Evolutionary conservation across 2,329 filamentous ascomycete species (phyloP), one percentile per base, ranked within the genome.

Genomic region (Colletotrichum falcatum): DNA sequence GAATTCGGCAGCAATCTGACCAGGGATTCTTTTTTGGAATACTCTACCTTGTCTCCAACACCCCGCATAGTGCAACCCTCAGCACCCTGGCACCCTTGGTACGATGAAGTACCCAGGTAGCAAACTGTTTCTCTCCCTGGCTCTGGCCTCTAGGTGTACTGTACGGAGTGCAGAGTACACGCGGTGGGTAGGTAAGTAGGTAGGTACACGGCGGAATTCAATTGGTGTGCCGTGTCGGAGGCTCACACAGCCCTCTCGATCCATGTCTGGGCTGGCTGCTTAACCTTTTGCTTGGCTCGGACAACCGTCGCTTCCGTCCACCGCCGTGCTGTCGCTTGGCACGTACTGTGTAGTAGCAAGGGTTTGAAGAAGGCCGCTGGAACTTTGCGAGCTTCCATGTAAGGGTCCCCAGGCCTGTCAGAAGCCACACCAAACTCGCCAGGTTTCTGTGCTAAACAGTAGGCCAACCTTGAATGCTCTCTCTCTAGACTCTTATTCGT

Each of bases 351-450:
- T 39, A 14, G 12, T 16, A 35, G 56, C 55, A 60, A 51, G 46
- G 49, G 37, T 55, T 58, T 56, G 62, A 55, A 66, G 66, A 54
- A 51, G 20, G 35, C 20, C 20, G 62, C 44, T 28, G 58, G 28
- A 20, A 23, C 18, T 49, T 61, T 28, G 46, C 33, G 49, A 56
- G 26, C 37, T 39, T 48, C 23, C 49, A 56, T 39, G 51, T 46
- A 67, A 35, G 67, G 63, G 30, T 59, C 63, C 63, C 63, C 48
- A 49, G 58, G n/a, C 56, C 44, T 70, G 63, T 70, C 67, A 70
- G 49, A 56, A 46, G 44, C 58, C 67, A 70, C 62, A 70, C 66
- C 55, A 66, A 61, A 66, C 67, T 64, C 12, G 56, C 42, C 51
- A 44, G 56, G 67, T 70, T 70, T 66, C 63, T 61, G 44, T 66